Conservation (phyloP, 371 early-diverging fungal genomes). For the Rhizopus microsporus region DNA sequence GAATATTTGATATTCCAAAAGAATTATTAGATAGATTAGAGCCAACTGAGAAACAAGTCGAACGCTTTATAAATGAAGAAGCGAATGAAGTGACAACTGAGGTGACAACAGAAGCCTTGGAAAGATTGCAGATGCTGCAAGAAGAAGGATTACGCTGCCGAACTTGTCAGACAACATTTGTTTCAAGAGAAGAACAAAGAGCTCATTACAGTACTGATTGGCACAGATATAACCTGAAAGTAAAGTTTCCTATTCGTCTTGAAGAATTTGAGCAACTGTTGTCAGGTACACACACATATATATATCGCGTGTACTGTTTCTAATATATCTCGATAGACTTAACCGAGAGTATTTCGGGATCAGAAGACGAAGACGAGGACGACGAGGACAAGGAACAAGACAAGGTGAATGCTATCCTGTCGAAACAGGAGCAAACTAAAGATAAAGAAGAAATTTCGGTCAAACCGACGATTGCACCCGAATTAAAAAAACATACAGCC, state of each 20-base stretch:
- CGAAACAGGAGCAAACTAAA: constrained; percentile 31
- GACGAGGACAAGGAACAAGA: constrained; percentile 30
- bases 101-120: constrained; percentile 15
- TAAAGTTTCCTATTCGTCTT: constrained; percentile 85
- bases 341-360: constrained; percentile 54
- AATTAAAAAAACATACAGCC: constrained; percentile 40
- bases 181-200: constrained; percentile 80
- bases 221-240: constrained; percentile 97
- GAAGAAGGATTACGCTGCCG: constrained; percentile 61
- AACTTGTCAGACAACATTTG: constrained; percentile 88
- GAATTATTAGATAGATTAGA: constrained; percentile 26
- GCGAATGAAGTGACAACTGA: constrained; percentile 10
- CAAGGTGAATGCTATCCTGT: constrained; percentile 36
- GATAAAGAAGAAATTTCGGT: constrained; percentile 25
- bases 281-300: constrained; percentile 41
- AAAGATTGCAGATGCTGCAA: constrained; percentile 26
- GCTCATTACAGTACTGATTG: constrained; percentile 93
- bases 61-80: constrained; percentile 5
- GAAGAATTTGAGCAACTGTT: constrained; percentile 81
- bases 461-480: constrained; percentile 26
- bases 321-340: constrained; percentile 24
- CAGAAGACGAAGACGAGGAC: constrained; percentile 38
- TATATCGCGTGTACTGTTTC: neutral
- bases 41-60: constrained; percentile 22
- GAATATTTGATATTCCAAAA: constrained; percentile 29